A percentile compares a stretch with the other conserved stretches of the same genome.
Evolutionary conservation across 2,329 filamentous ascomycete genomes (phyloP).

Genomic region (Clarireedia homoeocarpa): DNA sequence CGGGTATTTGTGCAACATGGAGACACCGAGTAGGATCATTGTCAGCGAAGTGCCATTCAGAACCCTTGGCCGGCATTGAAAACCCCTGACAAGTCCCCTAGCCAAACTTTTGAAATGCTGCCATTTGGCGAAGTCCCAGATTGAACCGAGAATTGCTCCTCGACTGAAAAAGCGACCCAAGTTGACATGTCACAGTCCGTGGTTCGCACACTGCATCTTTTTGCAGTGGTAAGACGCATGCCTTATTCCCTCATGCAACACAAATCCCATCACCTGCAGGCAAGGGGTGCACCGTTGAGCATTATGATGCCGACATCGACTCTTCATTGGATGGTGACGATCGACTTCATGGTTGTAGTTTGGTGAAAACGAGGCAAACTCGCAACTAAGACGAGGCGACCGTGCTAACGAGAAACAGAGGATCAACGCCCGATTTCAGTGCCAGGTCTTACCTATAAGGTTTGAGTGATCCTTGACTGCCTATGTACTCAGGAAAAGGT

Average conservation of each 20-base stretch:
- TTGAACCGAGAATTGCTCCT: background rate
- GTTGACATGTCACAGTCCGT: background rate
- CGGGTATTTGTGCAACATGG: background rate
- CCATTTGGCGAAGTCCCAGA: background rate
- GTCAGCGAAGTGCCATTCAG: background rate
- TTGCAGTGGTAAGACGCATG: background rate
- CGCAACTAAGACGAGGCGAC: conserved; percentile 19
- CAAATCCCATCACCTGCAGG: conserved; percentile 6
- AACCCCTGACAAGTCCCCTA: background rate
- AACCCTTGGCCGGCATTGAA: background rate
- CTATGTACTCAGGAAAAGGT: conserved; percentile 10
- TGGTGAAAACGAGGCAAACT: conserved; percentile 11
- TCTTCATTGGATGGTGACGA: conserved; percentile 2
- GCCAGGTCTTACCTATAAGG: conserved; percentile 11
- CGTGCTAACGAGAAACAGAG: conserved; percentile 14
- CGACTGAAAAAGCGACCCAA: background rate
- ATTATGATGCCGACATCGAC: background rate
- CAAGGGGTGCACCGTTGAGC: conserved; percentile 2
- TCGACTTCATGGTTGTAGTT: conserved; percentile 10
- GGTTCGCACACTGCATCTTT: background rate
- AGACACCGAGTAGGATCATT: background rate
- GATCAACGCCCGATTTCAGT: conserved; percentile 13
- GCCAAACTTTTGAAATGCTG: background rate
- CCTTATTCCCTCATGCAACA: background rate
- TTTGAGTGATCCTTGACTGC: conserved; percentile 16